A percentile compares a stretch with the other conserved stretches of the same genome.
These are phyloP conservation scores for Mycena rosella DNA, from an alignment of 768 basidiomycete genomes.

Conservation along the genomic window DNA sequence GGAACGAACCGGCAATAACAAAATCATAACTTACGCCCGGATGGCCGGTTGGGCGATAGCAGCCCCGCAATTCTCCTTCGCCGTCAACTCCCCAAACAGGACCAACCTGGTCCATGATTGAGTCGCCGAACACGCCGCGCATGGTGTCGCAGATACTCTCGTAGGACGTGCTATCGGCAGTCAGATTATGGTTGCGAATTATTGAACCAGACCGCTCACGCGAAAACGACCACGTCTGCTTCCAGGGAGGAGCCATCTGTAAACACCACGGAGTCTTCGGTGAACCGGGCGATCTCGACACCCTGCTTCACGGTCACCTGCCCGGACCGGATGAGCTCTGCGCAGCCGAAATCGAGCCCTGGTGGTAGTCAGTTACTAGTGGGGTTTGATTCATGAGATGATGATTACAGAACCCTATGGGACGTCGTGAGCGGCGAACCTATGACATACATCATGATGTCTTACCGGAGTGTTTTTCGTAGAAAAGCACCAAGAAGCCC, in stretches of 20 bases:
- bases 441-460: neutral
- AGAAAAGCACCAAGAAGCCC: slow-evolving; percentile 13
- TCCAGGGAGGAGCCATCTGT: slow-evolving; percentile 53
- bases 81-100: slow-evolving; percentile 55
- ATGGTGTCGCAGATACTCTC: slow-evolving; percentile 45
- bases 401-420: slow-evolving; percentile 26
- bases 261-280: slow-evolving; percentile 50
- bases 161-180: slow-evolving; percentile 48
- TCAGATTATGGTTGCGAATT: neutral
- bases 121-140: slow-evolving; percentile 51
- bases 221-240: slow-evolving; percentile 62
- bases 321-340: slow-evolving; percentile 62
- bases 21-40: slow-evolving; percentile 49
- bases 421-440: neutral
- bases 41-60: slow-evolving; percentile 57
- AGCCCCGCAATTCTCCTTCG: slow-evolving; percentile 54
- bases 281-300: slow-evolving; percentile 53
- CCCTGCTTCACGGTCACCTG: slow-evolving; percentile 73
- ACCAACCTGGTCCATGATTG: slow-evolving; percentile 46
- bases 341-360: slow-evolving; percentile 62
- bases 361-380: neutral
- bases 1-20: neutral
- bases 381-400: no score
- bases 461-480: slow-evolving; percentile 25
- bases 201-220: slow-evolving; percentile 40